Evolutionary conservation across 164 flowering plant species (phyloP), one percentile per base, ranked within the genome.

Genomic region (Vitis amurensis): DNA sequence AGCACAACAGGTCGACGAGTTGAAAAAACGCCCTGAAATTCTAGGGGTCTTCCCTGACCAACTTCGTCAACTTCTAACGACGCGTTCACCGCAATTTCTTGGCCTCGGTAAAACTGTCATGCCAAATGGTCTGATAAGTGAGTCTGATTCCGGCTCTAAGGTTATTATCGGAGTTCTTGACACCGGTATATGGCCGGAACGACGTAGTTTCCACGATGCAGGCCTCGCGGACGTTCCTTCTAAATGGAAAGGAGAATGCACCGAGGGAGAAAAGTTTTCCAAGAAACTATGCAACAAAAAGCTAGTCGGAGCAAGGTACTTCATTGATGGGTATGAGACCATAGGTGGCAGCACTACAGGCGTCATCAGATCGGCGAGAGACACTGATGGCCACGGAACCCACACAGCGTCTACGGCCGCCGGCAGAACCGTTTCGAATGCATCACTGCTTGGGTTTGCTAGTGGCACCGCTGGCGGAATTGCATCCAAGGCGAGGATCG

Each of bases 351-450:
- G 73, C 37, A 37, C 11, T 2, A 55, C 73, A 1, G 52, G 2
- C 0, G 82, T 63, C 2, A 9, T 71, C 11, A 59, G 13, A 47
- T 82, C 88, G 2, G 59, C 85, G 0, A 70, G 84, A 27, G 90
- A 88, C 50, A 11, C 63, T 6, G 61, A 68, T 3, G 89, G 92
- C 4, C 92, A 88, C 58, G 92, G 90, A 1, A 87, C 90, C 14
- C 92, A 88, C 72, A 85, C 89, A 1, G 87, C 90, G 0, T 83
- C 90, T 8, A 88, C 82, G 0, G 89, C 89, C 0, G 90, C 88
- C 8, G 92, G 92, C 0, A 63, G 87, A 2, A 49, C 17, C 1
- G 81, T 80, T 0, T 4, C 8, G 0, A 57, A 76, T 7, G 86
- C 87, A 9, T 79, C 82, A 6, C 60, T 86, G 17, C 53, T 78